Percentiles rank a stretch among this genome's conserved stretches.
Conservation (phyloP, 495 filamentous ascomycete species). For the Penicillium nucicola region DNA sequence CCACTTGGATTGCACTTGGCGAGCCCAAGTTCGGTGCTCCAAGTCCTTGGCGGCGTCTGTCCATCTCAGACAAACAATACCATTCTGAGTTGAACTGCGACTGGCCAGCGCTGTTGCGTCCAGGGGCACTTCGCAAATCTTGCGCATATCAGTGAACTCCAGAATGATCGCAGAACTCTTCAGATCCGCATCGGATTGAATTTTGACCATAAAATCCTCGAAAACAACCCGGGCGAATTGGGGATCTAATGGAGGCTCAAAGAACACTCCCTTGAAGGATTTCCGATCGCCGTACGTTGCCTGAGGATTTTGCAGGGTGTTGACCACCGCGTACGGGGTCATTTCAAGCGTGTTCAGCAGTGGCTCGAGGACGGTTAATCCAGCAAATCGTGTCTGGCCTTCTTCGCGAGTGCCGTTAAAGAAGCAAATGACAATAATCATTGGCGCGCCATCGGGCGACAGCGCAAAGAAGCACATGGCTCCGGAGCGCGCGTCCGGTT, state of each 20-base stretch:
- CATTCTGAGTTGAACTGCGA: conserved; percentile 33
- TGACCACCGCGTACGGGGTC: conserved; percentile 43
- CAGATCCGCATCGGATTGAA: conserved; percentile 21
- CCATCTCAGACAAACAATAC: conserved; percentile 32
- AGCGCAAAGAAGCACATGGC: conserved; percentile 39
- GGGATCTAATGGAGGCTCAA: conserved; percentile 37
- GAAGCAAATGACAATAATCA: conserved; percentile 43
- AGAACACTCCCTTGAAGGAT: conserved; percentile 49
- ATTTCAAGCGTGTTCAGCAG: conserved; percentile 34
- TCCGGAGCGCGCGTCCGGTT: conserved; percentile 29
- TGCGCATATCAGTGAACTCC: conserved; percentile 34
- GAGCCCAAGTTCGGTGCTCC: conserved; percentile 29
- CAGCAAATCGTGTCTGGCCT: conserved; percentile 35
- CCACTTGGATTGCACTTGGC: conserved; percentile 27
- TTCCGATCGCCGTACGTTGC: conserved; percentile 39
- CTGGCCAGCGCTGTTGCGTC: conserved; percentile 28
- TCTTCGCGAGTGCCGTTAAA: conserved; percentile 49
- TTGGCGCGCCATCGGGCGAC: conserved; percentile 30
- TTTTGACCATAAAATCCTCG: conserved; percentile 33
- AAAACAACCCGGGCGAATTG: conserved; percentile 33
- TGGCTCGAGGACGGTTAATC: conserved; percentile 33
- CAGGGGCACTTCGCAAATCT: conserved; percentile 26
- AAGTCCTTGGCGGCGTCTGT: conserved; percentile 24
- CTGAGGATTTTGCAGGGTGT: conserved; percentile 40
- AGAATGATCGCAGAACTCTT: conserved; percentile 26